Conservation (phyloP, 2,329 filamentous ascomycete species). For the Trichoderma breve region DNA sequence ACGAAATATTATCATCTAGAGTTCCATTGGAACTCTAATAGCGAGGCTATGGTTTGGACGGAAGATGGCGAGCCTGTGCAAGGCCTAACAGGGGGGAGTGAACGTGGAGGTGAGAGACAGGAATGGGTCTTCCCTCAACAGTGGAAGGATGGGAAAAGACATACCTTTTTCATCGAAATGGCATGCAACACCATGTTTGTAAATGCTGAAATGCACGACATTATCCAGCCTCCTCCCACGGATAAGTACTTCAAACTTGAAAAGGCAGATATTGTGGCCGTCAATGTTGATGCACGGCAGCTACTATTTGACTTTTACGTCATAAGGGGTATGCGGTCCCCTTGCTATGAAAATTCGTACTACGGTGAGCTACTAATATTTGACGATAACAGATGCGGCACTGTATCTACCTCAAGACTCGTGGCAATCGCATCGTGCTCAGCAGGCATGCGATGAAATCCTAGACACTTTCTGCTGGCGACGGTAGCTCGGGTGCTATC, state of each 20-base stretch:
- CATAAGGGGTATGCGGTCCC: not conserved
- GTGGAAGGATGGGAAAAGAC: not conserved
- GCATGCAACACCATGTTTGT: not conserved
- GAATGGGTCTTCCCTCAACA: not conserved
- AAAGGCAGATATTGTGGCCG: not conserved
- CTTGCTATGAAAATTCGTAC: not conserved
- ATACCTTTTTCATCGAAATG: not conserved
- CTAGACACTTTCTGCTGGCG: not conserved
- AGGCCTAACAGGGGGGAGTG: not conserved
- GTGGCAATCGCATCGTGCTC: not conserved
- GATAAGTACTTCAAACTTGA: not conserved
- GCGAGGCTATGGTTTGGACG: not conserved
- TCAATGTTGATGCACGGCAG: not conserved
- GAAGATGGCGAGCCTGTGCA: not conserved
- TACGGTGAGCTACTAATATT: not conserved
- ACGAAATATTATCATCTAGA: not conserved
- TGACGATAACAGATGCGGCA: not conserved
- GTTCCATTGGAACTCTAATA: not conserved
- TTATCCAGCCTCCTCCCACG: not conserved
- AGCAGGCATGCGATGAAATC: not conserved
- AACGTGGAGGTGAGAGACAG: not conserved
- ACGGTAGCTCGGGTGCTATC: not conserved
- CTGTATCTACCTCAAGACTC: not conserved
- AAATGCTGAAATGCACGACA: not conserved
- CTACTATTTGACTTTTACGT: not conserved